phyloP scores from a whole-genome alignment of 2,329 filamentous ascomycete genomes.

The Metarhizium brunneum region DNA sequence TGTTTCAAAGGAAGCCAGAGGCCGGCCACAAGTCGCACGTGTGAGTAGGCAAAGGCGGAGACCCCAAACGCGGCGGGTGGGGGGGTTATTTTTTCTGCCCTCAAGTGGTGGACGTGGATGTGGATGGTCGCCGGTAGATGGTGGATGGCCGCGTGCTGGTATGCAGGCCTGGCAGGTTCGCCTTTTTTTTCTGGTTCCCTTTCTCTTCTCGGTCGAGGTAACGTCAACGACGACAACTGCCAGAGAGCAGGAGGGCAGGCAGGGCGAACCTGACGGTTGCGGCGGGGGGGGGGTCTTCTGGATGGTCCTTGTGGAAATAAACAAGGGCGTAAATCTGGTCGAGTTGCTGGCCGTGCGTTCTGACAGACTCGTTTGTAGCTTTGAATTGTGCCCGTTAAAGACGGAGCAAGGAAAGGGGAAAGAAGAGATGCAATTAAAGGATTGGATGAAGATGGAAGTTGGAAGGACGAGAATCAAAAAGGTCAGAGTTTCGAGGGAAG shows the following conservation, averaged over 20 bases:
- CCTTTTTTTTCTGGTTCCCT: neutral
- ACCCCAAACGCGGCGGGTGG: constrained; percentile 6
- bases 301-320: no score
- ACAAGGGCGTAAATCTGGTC: no score
- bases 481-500: neutral
- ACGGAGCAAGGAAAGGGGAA: neutral
- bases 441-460: neutral
- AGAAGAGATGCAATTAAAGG: neutral
- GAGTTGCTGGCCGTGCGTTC: no score
- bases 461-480: neutral
- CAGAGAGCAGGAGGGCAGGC: neutral
- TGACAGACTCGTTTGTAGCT: neutral
- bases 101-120: neutral
- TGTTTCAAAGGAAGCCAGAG: constrained; percentile 6
- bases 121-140: neutral
- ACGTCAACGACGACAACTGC: neutral
- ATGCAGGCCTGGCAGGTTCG: neutral
- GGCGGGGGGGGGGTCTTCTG: neutral
- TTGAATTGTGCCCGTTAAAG: constrained; percentile 5
- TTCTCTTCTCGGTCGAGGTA: neutral
- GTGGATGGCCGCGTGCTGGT: neutral
- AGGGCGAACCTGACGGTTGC: neutral
- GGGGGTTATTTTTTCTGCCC: constrained; percentile 5
- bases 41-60: constrained; percentile 9
- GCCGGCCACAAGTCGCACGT: constrained; percentile 5